Percentiles rank a stretch among this genome's conserved stretches.
These are phyloP conservation scores for Dicorynia guianensis DNA, from an alignment of 306 rosid genomes.

Conservation along the genomic window DNA sequence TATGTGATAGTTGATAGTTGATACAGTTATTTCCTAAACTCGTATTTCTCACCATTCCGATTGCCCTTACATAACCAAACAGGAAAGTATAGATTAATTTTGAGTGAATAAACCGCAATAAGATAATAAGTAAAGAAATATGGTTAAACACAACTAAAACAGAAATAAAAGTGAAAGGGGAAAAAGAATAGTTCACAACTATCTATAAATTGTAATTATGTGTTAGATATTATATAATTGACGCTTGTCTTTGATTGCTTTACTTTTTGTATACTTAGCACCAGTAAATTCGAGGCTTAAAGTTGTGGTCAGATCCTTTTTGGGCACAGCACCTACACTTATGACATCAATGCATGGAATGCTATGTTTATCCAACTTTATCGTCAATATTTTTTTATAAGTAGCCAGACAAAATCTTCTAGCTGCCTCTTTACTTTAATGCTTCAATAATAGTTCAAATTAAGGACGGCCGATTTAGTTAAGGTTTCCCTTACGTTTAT, in stretches of 20 bases:
- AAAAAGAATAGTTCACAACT: conserved; percentile 39
- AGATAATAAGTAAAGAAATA: conserved; percentile 1
- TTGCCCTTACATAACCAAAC: too few species aligned
- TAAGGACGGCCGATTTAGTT: conserved; percentile 48
- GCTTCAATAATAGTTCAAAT: conserved; percentile 47
- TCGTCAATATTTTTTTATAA: conserved; percentile 48
- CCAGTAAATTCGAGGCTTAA: conserved; percentile 49
- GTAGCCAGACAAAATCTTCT: conserved; percentile 55
- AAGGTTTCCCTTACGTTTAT: conserved; percentile 55
- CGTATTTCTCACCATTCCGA: too few species aligned
- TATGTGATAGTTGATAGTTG: too few species aligned
- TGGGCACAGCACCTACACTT: conserved; percentile 53
- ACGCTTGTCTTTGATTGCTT: conserved; percentile 43
- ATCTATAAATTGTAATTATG: conserved; percentile 26
- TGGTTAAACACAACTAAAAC: conserved; percentile 18
- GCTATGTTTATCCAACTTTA: conserved; percentile 64
- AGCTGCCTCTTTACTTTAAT: conserved; percentile 65
- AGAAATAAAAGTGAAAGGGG: conserved; percentile 42
- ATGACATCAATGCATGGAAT: conserved; percentile 52
- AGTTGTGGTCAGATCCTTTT: conserved; percentile 59
- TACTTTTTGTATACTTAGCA: conserved; percentile 44
- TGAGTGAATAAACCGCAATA: too few species aligned
- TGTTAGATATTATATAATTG: conserved; percentile 43
- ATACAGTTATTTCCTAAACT: too few species aligned
- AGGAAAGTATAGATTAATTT: too few species aligned